These are phyloP conservation scores for Rhizoclosmatium globosum DNA, from an alignment of 192 early-diverging fungal genomes.

Conservation along the genomic window DNA sequence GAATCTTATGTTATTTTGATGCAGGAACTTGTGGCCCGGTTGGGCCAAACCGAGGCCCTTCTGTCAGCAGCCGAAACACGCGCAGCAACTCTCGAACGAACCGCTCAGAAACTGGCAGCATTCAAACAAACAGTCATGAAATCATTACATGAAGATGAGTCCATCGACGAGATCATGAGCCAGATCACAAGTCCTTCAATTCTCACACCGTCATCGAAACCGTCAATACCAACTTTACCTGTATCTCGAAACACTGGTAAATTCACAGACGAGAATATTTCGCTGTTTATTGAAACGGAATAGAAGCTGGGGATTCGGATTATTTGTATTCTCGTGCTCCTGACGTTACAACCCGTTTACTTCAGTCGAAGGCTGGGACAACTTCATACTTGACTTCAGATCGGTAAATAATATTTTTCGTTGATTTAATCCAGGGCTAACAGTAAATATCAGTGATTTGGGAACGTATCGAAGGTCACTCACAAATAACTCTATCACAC, in stretches of 20 bases:
- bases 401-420: no score
- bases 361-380: no score
- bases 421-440: no score
- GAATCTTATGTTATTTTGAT: background rate
- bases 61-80: background rate
- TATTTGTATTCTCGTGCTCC: no score
- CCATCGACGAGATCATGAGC: background rate
- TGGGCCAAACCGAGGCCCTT: background rate
- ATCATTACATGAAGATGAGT: background rate
- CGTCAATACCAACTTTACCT: no score
- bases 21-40: conserved; percentile 6
- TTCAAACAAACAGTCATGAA: conserved; percentile 14
- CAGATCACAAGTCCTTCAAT: background rate
- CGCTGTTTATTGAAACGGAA: background rate
- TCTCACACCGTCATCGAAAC: background rate
- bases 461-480: no score
- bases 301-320: background rate
- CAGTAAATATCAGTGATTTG: no score
- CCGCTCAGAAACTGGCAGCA: background rate
- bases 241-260: background rate
- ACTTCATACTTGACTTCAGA: no score
- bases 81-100: background rate
- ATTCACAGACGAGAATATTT: background rate
- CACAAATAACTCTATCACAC: no score
- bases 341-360: no score